phyloP scores from a whole-genome alignment of 2,329 filamentous ascomycete genomes.

The Aspergillus quadricinctus region DNA sequence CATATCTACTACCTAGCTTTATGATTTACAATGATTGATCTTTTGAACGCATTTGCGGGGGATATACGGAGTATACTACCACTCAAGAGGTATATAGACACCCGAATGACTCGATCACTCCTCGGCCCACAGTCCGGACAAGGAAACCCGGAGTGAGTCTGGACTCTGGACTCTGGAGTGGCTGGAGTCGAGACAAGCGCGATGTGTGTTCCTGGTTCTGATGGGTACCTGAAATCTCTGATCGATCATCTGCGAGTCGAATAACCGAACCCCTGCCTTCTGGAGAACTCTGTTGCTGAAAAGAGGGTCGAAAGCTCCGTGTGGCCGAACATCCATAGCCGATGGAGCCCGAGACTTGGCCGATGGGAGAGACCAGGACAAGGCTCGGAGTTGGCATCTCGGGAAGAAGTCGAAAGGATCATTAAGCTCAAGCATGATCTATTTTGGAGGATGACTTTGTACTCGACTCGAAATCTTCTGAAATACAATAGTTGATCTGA shows the following conservation, averaged over 20 bases:
- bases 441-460: not conserved
- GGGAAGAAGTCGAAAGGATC: not conserved
- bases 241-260: not conserved
- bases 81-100: not conserved
- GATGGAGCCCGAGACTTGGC: constrained; percentile 31
- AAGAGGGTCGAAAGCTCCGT: constrained; percentile 23
- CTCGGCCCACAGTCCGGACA: not conserved
- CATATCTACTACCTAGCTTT: not conserved
- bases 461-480: not conserved
- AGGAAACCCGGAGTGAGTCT: not conserved
- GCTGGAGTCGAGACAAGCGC: not conserved
- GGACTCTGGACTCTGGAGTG: too few relatives aligned
- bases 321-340: constrained; percentile 31
- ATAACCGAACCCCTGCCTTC: not conserved
- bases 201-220: not conserved
- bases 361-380: constrained; percentile 11
- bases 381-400: constrained; percentile 9
- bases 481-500: not conserved
- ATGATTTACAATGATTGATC: not conserved
- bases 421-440: not conserved
- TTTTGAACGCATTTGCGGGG: not conserved
- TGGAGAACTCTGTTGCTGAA: not conserved
- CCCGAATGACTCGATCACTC: not conserved
- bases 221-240: not conserved
- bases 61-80: too few relatives aligned